Evolutionary conservation across 441 rosid species (phyloP).

Genomic region (Geranium incanum): DNA sequence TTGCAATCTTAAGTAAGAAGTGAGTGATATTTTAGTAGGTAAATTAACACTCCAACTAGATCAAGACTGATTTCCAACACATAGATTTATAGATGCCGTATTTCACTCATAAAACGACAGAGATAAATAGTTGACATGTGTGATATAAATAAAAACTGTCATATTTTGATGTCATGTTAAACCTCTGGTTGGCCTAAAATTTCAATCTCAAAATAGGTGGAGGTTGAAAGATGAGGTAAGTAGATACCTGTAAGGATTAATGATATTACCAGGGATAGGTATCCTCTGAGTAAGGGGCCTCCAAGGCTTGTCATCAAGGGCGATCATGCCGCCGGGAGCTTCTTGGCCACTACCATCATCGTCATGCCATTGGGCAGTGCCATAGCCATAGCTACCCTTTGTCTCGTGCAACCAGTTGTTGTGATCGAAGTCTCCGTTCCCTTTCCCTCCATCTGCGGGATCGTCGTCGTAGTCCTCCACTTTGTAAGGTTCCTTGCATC

Average conservation of each 20-base stretch:
- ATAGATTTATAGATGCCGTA: too few species aligned
- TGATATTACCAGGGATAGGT: conserved; percentile 51
- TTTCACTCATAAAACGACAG: too few species aligned
- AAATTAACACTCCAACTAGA: too few species aligned
- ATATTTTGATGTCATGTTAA: too few species aligned
- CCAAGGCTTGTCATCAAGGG: conserved; percentile 50
- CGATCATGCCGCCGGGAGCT: conserved; percentile 42
- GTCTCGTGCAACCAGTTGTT: conserved; percentile 86
- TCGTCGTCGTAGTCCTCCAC: conserved; percentile 35
- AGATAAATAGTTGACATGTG: too few species aligned
- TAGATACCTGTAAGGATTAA: conserved; percentile 75
- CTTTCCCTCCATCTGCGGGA: conserved; percentile 42
- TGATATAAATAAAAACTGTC: too few species aligned
- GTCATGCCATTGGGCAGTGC: conserved; percentile 60
- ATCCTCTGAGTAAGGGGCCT: conserved; percentile 71
- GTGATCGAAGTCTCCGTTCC: conserved; percentile 67
- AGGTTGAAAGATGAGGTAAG: too few species aligned
- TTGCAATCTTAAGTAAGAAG: too few species aligned
- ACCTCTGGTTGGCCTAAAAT: too few species aligned
- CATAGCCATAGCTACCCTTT: conserved; percentile 82
- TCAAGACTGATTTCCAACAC: too few species aligned
- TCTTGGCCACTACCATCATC: conserved; percentile 54
- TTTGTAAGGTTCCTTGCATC: conserved; percentile 69
- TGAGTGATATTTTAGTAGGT: too few species aligned
- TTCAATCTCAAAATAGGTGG: too few species aligned